Evolutionary conservation across 1,284 basidiomycete genomes (phyloP).

Genomic region (Wallemia hederae): DNA sequence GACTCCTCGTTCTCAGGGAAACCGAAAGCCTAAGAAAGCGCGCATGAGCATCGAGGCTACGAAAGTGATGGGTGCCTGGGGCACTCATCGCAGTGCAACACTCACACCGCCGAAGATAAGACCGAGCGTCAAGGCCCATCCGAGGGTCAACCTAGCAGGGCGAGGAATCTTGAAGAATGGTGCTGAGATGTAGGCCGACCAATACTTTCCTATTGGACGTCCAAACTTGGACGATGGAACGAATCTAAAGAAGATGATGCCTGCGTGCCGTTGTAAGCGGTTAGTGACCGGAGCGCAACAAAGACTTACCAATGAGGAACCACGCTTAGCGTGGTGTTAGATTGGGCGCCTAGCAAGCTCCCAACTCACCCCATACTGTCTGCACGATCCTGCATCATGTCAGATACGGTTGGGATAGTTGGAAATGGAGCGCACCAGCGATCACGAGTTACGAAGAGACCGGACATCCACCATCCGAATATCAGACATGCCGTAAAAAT

Average conservation of each 20-base stretch:
- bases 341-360: neutral
- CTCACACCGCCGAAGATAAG: conserved; percentile 36
- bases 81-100: neutral
- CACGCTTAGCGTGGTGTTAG: neutral
- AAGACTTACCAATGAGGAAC: neutral
- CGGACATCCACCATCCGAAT: neutral
- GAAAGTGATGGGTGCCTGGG: neutral
- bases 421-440: neutral
- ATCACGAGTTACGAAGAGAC: neutral
- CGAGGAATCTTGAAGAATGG: conserved; percentile 42
- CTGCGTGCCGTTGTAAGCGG: too few relatives aligned
- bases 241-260: neutral
- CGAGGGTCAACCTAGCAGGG: conserved; percentile 26
- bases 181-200: conserved; percentile 29
- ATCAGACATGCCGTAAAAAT: neutral
- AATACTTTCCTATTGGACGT: conserved; percentile 30
- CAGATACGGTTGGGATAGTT: neutral
- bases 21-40: conserved; percentile 29
- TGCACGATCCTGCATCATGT: neutral
- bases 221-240: neutral
- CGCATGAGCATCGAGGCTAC: neutral
- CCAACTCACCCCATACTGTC: neutral
- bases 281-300: too few relatives aligned
- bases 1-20: conserved; percentile 27
- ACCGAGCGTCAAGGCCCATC: conserved; percentile 39